phyloP scores from a whole-genome alignment of 2,329 filamentous ascomycete species.

The Diaporthe amygdali region DNA sequence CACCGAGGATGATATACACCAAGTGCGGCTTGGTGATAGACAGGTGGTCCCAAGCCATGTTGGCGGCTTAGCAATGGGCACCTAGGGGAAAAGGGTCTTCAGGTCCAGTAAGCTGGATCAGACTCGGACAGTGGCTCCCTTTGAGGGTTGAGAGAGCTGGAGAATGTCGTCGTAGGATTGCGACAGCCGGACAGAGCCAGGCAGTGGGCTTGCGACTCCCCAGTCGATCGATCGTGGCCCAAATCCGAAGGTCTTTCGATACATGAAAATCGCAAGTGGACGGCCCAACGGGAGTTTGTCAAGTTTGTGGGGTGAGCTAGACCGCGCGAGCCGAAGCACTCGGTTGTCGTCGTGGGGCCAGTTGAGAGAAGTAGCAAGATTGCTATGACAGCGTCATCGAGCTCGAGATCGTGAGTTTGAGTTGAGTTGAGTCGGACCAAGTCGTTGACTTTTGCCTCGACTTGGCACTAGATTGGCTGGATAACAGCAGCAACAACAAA shows the following conservation, averaged over 20 bases:
- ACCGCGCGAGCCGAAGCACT: not conserved
- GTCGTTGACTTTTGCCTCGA: not conserved
- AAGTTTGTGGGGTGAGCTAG: not conserved
- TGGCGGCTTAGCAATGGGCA: constrained; percentile 24
- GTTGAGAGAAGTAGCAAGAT: not conserved
- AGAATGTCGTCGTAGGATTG: not conserved
- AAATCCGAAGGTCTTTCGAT: constrained; percentile 24
- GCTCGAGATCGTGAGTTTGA: not conserved
- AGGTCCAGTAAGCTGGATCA: not conserved
- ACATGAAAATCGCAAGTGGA: constrained; percentile 29
- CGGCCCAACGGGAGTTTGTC: not conserved
- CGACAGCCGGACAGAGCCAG: not conserved
- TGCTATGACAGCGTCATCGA: constrained; percentile 5
- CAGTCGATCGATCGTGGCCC: constrained; percentile 33
- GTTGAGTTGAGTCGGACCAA: not conserved
- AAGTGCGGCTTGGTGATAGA: constrained; percentile 92
- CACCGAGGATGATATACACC: constrained; percentile 98
- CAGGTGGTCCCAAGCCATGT: constrained; percentile 81
- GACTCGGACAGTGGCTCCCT: not conserved
- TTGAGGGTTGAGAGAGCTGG: not conserved
- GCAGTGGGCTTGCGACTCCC: constrained; percentile 27
- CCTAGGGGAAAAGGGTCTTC: not conserved
- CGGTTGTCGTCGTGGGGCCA: not conserved
- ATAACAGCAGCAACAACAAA: not conserved
- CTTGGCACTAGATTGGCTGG: not conserved